Evolutionary conservation across 2,329 filamentous ascomycete species (phyloP).

Genomic region (Chrysoporthe puriensis): DNA sequence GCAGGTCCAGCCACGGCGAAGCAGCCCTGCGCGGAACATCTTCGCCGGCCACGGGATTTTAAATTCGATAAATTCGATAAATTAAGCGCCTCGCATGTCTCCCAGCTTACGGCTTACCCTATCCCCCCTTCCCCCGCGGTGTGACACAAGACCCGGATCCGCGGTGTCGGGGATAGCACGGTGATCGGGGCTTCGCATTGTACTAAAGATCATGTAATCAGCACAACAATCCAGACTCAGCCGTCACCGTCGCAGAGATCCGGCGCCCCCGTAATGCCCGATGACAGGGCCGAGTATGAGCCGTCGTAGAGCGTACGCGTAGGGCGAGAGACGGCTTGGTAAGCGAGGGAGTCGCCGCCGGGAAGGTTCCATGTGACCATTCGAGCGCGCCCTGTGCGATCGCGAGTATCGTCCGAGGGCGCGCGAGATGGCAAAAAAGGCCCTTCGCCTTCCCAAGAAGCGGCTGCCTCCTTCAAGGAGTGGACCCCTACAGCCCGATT

Average conservation of each 20-base stretch:
- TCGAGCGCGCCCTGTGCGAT: background rate
- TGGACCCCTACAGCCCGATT: background rate
- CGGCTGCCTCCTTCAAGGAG: background rate
- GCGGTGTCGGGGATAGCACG: background rate
- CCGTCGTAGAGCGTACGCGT: background rate
- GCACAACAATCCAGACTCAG: background rate
- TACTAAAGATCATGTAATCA: no score
- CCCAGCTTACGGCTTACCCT: slow-evolving; percentile 10
- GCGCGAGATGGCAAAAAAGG: background rate
- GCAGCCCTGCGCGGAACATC: background rate
- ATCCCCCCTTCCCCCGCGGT: background rate
- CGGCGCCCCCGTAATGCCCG: background rate
- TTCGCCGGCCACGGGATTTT: no score
- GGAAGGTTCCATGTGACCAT: background rate
- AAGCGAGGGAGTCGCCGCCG: background rate
- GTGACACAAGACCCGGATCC: slow-evolving; percentile 10
- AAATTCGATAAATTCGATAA: slow-evolving; percentile 15
- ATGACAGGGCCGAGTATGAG: background rate
- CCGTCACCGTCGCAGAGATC: background rate
- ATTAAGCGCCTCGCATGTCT: background rate
- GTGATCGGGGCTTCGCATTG: background rate
- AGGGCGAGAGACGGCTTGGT: background rate
- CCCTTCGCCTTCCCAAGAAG: no score
- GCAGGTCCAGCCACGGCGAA: background rate
- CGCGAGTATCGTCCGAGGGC: background rate